Conservation (phyloP, 805 yeast species). For the Wickerhamiella azymoides region DNA sequence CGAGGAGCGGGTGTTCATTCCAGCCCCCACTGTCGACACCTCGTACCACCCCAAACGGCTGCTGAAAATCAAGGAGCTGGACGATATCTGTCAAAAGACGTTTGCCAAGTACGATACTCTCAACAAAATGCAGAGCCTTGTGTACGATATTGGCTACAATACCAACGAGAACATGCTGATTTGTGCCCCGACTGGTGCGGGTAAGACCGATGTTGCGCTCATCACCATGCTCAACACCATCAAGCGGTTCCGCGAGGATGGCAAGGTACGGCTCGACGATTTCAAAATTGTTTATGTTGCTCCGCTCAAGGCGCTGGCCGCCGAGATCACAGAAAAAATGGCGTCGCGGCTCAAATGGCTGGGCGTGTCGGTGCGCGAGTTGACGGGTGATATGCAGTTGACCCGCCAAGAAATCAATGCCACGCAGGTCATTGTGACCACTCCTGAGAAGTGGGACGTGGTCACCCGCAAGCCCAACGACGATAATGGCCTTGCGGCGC, state of each 20-base stretch:
- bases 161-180: constrained; percentile 91
- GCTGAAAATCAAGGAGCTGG: constrained; percentile 49
- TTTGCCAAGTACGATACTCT: constrained; percentile 64
- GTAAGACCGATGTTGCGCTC: constrained; percentile 89
- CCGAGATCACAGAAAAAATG: constrained; percentile 90
- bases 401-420: constrained; percentile 63
- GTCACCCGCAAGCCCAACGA: constrained; percentile 89
- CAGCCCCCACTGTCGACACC: constrained; percentile 34
- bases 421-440: constrained; percentile 82
- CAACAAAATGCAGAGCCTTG: constrained; percentile 81
- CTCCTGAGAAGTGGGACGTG: constrained; percentile 97
- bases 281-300: constrained; percentile 90
- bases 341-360: constrained; percentile 65
- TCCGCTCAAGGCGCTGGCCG: constrained; percentile 86
- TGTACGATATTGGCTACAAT: constrained; percentile 81
- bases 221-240: constrained; percentile 68
- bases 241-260: constrained; percentile 42
- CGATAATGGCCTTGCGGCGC: constrained; percentile 69
- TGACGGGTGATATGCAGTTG: constrained; percentile 93
- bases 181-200: constrained; percentile 98
- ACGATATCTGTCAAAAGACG: constrained; percentile 68
- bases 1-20: constrained; percentile 75
- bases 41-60: constrained; percentile 32
- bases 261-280: constrained; percentile 62
- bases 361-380: constrained; percentile 72